These are phyloP conservation scores for Cocos nucifera DNA, from an alignment of 176 grass and related monocot species.

Conservation along the genomic window DNA sequence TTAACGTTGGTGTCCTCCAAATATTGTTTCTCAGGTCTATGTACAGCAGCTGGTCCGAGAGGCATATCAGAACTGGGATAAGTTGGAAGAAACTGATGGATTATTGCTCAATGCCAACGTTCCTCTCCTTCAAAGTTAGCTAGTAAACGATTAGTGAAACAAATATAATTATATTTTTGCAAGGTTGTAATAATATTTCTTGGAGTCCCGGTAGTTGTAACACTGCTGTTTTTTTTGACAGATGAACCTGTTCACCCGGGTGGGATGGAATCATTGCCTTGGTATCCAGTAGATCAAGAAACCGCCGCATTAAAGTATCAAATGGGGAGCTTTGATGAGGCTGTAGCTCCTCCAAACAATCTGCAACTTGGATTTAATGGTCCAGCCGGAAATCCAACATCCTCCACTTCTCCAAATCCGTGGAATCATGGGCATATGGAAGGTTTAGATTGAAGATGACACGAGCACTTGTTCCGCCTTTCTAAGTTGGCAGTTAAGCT, in stretches of 20 bases:
- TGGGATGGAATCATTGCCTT: neutral
- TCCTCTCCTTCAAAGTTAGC: constrained; percentile 41
- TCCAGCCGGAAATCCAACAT: neutral
- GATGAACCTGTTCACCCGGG: constrained; percentile 21
- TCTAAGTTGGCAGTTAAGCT: too few species aligned
- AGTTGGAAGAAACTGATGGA: constrained; percentile 29
- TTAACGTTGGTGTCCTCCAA: neutral
- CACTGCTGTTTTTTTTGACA: neutral
- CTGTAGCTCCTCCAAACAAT: constrained; percentile 8
- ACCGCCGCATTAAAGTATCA: constrained; percentile 18
- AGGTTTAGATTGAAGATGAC: too few species aligned
- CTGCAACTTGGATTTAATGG: constrained; percentile 20
- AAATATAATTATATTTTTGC: too few species aligned
- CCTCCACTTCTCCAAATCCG: neutral
- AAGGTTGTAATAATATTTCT: too few species aligned
- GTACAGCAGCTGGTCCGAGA: constrained; percentile 21
- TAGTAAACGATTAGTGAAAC: neutral
- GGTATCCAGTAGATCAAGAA: constrained; percentile 20
- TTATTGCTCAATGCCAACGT: constrained; percentile 17
- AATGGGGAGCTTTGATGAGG: constrained; percentile 14
- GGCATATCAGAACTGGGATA: constrained; percentile 38
- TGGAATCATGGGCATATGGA: neutral
- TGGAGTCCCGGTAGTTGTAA: too few species aligned
- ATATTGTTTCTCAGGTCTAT: constrained; percentile 17
- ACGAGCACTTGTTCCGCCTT: too few species aligned